Evolutionary conservation across 192 early-diverging fungal genomes (phyloP), one percentile per base, ranked within the genome.

Genomic region (Entophlyctis luteolus): DNA sequence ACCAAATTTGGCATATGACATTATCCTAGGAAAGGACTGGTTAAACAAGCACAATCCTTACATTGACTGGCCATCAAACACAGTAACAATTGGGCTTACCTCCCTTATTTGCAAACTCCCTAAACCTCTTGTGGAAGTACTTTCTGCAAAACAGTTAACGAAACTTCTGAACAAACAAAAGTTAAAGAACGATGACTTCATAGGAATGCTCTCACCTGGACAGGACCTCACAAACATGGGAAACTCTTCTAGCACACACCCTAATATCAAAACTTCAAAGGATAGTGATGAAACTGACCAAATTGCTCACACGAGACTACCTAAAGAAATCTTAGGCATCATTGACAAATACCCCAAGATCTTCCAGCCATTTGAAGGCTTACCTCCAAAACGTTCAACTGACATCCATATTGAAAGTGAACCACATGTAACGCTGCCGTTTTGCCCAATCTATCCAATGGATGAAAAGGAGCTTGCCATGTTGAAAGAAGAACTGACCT

Each of bases 1-100:
- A 45, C 42, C 62, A 63, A 12, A 55, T 38, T 14, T 63, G 20
- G 58, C 62, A 16, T 63, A 63, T 27, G 62, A 63, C 32, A 25
- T 57, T 14, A 63, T 63, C 8, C 62, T 63, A 8, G 62, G 62
- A 56, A 63, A 60, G 14, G 62, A 63, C 58, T 63, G 62, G 62
- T 14, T 63, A 27, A 16, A 58, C 34, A 38, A 46, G 18, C 8
- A 55, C n/a, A 59, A 59, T 29, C 58, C 58, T 10, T 10, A 39
- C 39, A 58, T 59, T 22, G 32, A 59, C 55, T 59, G 62, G 62
- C 62, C 62, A 18, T 22, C 62, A 14, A 63, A 63, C 62, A 18
- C 27, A 20, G 32, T 59, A n/a, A 46, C 37, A 31, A 27, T 63
- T 12, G 16, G 4, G 8, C 4, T 12, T 32, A 22, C 55, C 28